Percentiles rank a stretch among this genome's conserved stretches.
Evolutionary conservation across 2,329 filamentous ascomycete genomes (phyloP).

Genomic region (Calonectria ilicicola): DNA sequence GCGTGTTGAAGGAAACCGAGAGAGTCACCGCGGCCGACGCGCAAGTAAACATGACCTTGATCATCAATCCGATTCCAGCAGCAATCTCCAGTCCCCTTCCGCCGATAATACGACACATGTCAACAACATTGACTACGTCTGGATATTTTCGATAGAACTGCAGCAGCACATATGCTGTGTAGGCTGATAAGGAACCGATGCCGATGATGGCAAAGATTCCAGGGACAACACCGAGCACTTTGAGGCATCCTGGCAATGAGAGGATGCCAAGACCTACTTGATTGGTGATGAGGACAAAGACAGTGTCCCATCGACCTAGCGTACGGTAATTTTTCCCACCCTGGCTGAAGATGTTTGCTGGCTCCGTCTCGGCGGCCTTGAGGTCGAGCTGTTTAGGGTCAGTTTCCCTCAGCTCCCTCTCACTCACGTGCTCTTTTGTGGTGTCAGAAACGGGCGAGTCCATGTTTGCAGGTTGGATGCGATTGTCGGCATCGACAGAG

Average conservation of each 20-base stretch:
- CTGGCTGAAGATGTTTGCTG: slow-evolving; percentile 42
- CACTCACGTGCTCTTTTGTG: neutral
- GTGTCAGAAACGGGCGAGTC: neutral
- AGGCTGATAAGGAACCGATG: slow-evolving; percentile 73
- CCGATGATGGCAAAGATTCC: slow-evolving; percentile 77
- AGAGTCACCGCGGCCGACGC: slow-evolving; percentile 74
- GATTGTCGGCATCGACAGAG: neutral
- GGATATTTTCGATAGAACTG: slow-evolving; percentile 77
- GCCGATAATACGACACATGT: slow-evolving; percentile 70
- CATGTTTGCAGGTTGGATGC: neutral
- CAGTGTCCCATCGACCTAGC: slow-evolving; percentile 40
- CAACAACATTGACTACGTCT: slow-evolving; percentile 76
- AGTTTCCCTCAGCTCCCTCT: neutral
- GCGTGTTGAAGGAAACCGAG: slow-evolving; percentile 75
- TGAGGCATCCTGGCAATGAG: slow-evolving; percentile 77
- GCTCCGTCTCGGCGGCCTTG: slow-evolving; percentile 1
- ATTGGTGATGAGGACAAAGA: slow-evolving; percentile 45
- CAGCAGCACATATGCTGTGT: slow-evolving; percentile 59
- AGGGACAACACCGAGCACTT: slow-evolving; percentile 73
- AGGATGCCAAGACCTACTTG: slow-evolving; percentile 56
- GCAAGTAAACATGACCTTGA: slow-evolving; percentile 79
- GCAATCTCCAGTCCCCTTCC: slow-evolving; percentile 37
- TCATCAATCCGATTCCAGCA: slow-evolving; percentile 70
- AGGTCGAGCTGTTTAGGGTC: neutral
- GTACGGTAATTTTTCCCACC: slow-evolving; percentile 46